These are phyloP conservation scores for Gaeumannomyces sp. DNA, from an alignment of 2,329 filamentous ascomycete species.

Conservation along the genomic window DNA sequence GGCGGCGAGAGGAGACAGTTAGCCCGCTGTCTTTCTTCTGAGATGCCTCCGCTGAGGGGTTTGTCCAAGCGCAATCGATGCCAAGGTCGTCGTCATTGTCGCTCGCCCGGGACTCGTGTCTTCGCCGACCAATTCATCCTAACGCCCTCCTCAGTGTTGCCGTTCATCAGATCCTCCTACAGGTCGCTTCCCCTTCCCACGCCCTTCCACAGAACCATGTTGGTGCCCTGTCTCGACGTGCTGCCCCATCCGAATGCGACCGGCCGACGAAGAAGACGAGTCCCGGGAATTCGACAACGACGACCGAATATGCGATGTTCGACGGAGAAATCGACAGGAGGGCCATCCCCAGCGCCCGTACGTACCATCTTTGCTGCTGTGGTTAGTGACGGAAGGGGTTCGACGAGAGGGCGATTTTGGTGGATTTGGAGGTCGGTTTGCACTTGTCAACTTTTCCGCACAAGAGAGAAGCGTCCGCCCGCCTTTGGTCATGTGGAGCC, in stretches of 20 bases:
- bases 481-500: conserved; percentile 10
- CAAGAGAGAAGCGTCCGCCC: conserved; percentile 2
- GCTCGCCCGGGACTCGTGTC: not conserved
- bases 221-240: not conserved
- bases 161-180: not conserved
- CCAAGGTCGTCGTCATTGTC: not conserved
- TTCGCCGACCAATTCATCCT: not conserved
- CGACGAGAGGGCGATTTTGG: conserved; percentile 5
- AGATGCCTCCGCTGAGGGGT: not conserved
- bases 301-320: not conserved
- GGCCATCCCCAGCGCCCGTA: not conserved
- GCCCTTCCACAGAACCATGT: not conserved
- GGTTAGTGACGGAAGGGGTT: conserved; percentile 8
- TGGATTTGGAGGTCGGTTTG: conserved; percentile 8
- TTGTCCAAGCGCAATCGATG: not conserved
- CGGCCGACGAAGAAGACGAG: not conserved
- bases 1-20: conserved; percentile 13
- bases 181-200: not conserved
- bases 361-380: conserved; percentile 11
- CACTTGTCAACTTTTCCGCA: conserved; percentile 14
- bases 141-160: not conserved
- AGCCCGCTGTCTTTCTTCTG: conserved; percentile 10
- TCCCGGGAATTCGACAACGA: not conserved
- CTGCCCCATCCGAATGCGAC: not conserved
- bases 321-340: not conserved